These are phyloP conservation scores for Pseudocercospora musae DNA, from an alignment of 2,329 filamentous ascomycete species.

Conservation along the genomic window DNA sequence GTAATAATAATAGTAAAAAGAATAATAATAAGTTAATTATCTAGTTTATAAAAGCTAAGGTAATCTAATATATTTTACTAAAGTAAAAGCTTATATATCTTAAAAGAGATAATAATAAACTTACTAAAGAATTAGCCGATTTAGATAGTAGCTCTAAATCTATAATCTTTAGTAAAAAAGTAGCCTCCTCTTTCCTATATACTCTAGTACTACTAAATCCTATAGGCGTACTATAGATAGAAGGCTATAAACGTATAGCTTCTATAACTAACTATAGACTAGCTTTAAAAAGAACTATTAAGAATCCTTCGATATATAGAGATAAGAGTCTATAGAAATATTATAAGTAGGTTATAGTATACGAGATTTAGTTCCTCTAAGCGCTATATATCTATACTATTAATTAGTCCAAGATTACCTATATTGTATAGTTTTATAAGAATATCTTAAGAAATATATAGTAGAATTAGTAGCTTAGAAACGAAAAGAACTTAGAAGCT, in stretches of 20 bases:
- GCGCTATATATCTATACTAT: not conserved
- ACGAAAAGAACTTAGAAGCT: too few relatives aligned
- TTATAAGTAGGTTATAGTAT: not conserved
- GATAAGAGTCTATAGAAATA: not conserved
- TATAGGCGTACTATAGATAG: too few relatives aligned
- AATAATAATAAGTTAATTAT: too few relatives aligned
- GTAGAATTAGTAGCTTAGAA: not conserved
- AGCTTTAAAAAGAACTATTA: too few relatives aligned
- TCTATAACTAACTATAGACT: too few relatives aligned
- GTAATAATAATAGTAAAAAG: too few relatives aligned
- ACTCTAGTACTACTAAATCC: not conserved
- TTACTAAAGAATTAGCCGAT: not conserved
- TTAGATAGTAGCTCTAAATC: not conserved
- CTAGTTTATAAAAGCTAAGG: too few relatives aligned
- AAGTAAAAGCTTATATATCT: not conserved
- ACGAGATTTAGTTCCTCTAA: not conserved
- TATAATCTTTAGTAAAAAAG: not conserved
- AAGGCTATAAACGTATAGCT: too few relatives aligned
- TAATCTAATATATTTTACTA: not conserved
- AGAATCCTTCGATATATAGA: not conserved
- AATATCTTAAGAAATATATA: not conserved
- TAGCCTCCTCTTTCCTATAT: too few relatives aligned
- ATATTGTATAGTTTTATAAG: not conserved
- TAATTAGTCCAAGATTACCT: not conserved
- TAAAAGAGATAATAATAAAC: not conserved